Percentiles rank a stretch among this genome's conserved stretches.
Conservation (phyloP, 2,329 filamentous ascomycete species). For the Hypomyces perniciosus region DNA sequence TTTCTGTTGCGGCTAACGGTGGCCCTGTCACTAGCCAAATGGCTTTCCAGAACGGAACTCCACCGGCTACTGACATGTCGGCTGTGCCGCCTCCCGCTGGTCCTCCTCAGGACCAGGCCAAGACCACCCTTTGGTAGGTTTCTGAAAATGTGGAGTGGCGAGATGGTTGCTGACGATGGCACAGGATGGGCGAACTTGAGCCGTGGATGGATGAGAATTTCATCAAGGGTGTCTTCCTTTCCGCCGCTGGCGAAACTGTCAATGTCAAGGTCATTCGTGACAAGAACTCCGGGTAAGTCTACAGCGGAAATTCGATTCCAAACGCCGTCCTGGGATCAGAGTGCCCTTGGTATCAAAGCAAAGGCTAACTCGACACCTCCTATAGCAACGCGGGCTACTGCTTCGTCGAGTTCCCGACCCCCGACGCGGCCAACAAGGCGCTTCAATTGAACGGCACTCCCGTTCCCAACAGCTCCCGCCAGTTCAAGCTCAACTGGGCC, state of each 20-base stretch:
- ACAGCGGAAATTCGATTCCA: background rate
- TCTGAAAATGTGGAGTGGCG: background rate
- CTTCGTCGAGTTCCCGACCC: conserved; percentile 85
- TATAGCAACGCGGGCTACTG: conserved; percentile 92
- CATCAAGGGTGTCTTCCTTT: conserved; percentile 84
- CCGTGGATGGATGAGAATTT: conserved; percentile 99
- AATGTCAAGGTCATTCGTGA: conserved; percentile 99
- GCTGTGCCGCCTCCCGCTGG: conserved; percentile 28
- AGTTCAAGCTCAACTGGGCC: conserved; percentile 99
- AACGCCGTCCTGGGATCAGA: too few species aligned
- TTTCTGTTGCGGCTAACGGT: conserved; percentile 26
- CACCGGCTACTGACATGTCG: conserved; percentile 33
- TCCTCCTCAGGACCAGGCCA: conserved; percentile 41
- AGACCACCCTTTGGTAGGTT: conserved; percentile 53
- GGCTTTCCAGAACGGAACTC: conserved; percentile 34
- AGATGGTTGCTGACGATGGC: conserved; percentile 11
- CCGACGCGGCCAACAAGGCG: conserved; percentile 85
- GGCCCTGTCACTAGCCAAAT: conserved; percentile 28
- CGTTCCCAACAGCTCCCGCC: conserved; percentile 88
- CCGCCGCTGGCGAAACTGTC: conserved; percentile 85
- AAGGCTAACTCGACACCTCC: background rate
- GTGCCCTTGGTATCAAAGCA: too few species aligned
- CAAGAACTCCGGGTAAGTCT: conserved; percentile 87
- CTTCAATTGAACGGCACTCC: conserved; percentile 80
- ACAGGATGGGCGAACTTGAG: conserved; percentile 97